A percentile compares a stretch with the other conserved stretches of the same genome.
phyloP scores from a whole-genome alignment of 169 alveolate genomes.

The Eimeria nieschulzi region DNA sequence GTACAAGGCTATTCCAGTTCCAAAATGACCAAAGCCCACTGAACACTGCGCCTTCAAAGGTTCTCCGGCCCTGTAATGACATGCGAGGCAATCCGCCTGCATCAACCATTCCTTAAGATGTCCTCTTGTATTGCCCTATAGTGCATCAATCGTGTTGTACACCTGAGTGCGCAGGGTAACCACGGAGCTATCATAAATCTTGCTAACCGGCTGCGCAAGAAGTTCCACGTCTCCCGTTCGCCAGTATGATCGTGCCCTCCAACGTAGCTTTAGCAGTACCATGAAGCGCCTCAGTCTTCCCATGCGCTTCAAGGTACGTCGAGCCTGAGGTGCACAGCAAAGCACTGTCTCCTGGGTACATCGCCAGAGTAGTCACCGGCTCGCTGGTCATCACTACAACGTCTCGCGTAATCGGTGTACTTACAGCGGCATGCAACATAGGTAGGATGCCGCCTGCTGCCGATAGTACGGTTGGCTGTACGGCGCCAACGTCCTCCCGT shows the following conservation, averaged over 20 bases:
- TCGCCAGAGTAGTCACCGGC: neutral
- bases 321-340: conserved; percentile 22
- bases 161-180: neutral
- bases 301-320: conserved; percentile 25
- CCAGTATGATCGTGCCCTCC: conserved; percentile 55
- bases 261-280: conserved; percentile 20
- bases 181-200: neutral
- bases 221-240: conserved; percentile 54
- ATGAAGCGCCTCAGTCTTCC: conserved; percentile 56
- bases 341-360: neutral
- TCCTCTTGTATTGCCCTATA: too few species aligned
- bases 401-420: neutral
- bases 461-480: conserved; percentile 30
- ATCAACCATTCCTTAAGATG: too few species aligned
- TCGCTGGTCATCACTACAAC: too few species aligned
- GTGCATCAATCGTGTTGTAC: too few species aligned
- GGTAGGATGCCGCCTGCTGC: conserved; percentile 53
- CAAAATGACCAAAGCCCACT: neutral
- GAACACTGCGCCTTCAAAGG: neutral
- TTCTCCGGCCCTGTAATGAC: too few species aligned
- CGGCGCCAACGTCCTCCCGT: conserved; percentile 9
- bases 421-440: conserved; percentile 44
- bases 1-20: neutral
- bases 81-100: too few species aligned
- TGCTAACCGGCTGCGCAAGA: conserved; percentile 2